These are phyloP conservation scores for Stygiomarasmius scandens DNA, from an alignment of 1,284 basidiomycete species.

Conservation along the genomic window DNA sequence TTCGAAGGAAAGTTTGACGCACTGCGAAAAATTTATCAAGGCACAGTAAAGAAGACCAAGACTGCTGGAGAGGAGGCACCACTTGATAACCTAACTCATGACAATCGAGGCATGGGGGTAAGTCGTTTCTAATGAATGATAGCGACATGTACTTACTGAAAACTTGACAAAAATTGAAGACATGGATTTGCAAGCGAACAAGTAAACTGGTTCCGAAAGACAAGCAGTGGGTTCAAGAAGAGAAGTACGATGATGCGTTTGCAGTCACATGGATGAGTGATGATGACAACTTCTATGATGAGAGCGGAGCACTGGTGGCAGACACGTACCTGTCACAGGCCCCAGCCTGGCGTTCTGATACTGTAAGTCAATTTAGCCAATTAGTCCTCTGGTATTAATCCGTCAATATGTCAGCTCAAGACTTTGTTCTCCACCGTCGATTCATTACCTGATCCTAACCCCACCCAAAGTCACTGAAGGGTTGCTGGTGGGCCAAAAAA, in stretches of 20 bases:
- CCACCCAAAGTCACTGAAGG: not conserved
- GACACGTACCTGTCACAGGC: not conserved
- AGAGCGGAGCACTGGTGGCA: not conserved
- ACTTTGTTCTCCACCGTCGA: not conserved
- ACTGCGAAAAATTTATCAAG: not conserved
- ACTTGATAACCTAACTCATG: not conserved
- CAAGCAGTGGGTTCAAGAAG: not conserved
- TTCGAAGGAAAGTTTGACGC: not conserved
- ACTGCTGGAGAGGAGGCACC: not conserved
- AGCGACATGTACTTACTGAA: not conserved
- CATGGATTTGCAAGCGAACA: not conserved
- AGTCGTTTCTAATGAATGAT: not conserved
- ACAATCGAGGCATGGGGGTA: not conserved
- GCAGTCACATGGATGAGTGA: not conserved
- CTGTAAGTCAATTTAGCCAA: no score
- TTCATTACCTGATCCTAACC: not conserved
- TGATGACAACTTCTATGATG: not conserved
- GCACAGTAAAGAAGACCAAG: not conserved
- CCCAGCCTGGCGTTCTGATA: not conserved
- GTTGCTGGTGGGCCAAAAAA: not conserved
- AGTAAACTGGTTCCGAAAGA: not conserved
- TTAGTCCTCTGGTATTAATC: no score
- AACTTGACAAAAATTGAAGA: not conserved
- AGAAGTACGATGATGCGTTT: slow-evolving; percentile 1
- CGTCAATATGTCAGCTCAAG: not conserved